Evolutionary conservation across 169 alveolate genomes (phyloP).

Genomic region (Plasmodium chabaudi): DNA sequence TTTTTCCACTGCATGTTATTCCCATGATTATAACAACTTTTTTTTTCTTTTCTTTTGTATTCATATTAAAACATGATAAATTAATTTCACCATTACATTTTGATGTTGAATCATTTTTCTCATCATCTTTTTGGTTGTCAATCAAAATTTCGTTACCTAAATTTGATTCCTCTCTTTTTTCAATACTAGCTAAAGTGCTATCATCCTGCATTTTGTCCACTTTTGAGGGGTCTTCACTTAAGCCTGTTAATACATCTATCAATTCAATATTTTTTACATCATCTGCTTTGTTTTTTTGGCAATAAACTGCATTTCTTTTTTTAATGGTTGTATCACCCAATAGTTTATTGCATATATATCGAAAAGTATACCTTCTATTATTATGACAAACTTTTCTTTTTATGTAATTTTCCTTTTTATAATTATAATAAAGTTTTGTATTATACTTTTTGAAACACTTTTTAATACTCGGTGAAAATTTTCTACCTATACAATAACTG

Average conservation of each 20-base stretch:
- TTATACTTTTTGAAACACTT: background rate
- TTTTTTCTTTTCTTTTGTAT: constrained; percentile 14
- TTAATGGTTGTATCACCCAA: background rate
- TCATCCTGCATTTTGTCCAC: background rate
- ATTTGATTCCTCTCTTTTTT: constrained; percentile 10
- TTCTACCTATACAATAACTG: too few species aligned
- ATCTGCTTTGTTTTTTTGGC: constrained; percentile 2
- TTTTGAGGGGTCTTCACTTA: background rate
- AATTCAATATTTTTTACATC: background rate
- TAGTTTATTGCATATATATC: constrained; percentile 2
- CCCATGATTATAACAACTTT: constrained; percentile 80
- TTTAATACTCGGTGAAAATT: too few species aligned
- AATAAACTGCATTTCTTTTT: constrained; percentile 12
- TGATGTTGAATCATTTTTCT: background rate
- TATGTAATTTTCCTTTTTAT: background rate
- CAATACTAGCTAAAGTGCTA: background rate
- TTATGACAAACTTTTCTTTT: background rate
- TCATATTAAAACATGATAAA: constrained; percentile 6
- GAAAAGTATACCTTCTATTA: background rate
- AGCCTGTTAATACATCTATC: background rate
- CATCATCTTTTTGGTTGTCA: constrained; percentile 1
- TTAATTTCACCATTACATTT: background rate
- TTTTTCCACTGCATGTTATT: constrained; percentile 85
- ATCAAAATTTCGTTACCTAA: background rate
- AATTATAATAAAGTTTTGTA: background rate